Conservation (phyloP, 1,284 basidiomycete species). For the Cutaneotrichosporon cavernicola region DNA sequence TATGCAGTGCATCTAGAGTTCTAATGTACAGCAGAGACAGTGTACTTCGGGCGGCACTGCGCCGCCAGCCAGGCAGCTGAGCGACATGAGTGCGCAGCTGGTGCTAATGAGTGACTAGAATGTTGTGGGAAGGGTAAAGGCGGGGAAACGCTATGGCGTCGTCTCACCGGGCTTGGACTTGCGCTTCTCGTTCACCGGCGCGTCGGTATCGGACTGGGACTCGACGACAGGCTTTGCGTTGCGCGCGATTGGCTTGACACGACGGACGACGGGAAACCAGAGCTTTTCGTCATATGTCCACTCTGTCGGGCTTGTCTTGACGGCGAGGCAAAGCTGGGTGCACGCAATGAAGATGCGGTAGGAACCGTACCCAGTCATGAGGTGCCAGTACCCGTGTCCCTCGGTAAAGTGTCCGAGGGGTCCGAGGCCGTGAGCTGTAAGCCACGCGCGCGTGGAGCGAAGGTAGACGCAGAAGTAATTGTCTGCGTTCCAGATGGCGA, state of each 20-base stretch:
- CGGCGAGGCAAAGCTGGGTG: constrained; percentile 37
- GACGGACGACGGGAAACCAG: constrained; percentile 31
- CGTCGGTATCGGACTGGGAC: neutral
- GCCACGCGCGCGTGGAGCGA: constrained; percentile 24
- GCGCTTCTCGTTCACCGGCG: neutral
- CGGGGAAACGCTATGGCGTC: neutral
- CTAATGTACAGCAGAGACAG: neutral
- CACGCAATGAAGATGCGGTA: constrained; percentile 54
- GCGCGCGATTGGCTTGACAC: neutral
- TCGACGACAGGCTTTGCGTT: neutral
- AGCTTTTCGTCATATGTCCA: constrained; percentile 29
- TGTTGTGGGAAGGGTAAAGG: too few species aligned
- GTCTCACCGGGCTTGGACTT: neutral
- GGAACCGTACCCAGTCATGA: constrained; percentile 56
- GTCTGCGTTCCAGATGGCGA: constrained; percentile 59
- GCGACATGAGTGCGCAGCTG: neutral
- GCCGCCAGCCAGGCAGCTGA: neutral
- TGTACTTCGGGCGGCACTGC: neutral
- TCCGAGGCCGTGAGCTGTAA: constrained; percentile 30
- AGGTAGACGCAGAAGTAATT: constrained; percentile 56
- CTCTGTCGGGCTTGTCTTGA: constrained; percentile 35
- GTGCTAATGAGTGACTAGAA: neutral
- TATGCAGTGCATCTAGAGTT: neutral
- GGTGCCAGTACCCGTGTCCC: constrained; percentile 58
- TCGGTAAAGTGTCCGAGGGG: constrained; percentile 43